Conservation (phyloP, 371 early-diverging fungal species). For the Lichtheimia ornata region DNA sequence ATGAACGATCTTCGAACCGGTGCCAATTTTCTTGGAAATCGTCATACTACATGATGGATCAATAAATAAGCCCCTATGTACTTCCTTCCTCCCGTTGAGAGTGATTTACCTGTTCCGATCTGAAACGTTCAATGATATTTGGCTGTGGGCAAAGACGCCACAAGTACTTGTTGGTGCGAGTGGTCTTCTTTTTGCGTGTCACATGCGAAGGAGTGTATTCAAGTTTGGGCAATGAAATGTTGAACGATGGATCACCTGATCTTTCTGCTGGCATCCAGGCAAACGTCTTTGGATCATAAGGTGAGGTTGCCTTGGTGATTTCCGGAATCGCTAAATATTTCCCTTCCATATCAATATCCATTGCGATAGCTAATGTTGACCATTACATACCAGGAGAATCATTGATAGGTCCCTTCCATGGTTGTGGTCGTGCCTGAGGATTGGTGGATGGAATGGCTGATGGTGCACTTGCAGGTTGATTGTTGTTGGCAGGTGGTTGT, state of each 20-base stretch:
- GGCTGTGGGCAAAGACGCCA: conserved; percentile 12
- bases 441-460: no score
- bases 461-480: no score
- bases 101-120: conserved; percentile 12
- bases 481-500: no score
- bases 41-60: conserved; percentile 1
- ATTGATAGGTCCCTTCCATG: no score
- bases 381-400: no score
- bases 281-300: no score
- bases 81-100: background rate
- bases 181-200: background rate
- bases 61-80: background rate
- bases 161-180: conserved; percentile 12
- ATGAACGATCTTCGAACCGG: conserved; percentile 15
- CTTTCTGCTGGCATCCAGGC: no score
- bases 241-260: conserved; percentile 3
- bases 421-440: no score
- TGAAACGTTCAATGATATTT: conserved; percentile 12
- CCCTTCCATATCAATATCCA: no score
- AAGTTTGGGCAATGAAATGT: conserved; percentile 6
- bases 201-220: conserved; percentile 1
- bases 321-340: no score
- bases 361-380: no score
- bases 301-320: no score
- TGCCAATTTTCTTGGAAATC: conserved; percentile 21